These are phyloP conservation scores for Suillus brevipes DNA, from an alignment of 768 basidiomycete species.

Conservation along the genomic window DNA sequence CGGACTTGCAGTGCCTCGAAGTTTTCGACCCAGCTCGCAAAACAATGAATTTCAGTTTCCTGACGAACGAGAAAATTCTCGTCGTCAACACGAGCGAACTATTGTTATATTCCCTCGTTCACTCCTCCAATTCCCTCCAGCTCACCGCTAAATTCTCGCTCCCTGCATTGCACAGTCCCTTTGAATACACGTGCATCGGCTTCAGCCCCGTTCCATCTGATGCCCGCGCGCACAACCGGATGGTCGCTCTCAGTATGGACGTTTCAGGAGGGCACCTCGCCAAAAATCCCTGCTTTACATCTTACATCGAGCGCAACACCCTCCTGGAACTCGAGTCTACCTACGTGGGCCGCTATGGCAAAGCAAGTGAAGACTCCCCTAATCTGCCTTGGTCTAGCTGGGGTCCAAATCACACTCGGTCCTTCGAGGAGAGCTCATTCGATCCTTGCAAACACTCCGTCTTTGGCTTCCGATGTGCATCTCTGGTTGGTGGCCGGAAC, in stretches of 20 bases:
- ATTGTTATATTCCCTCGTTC: no score
- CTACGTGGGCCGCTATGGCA: background rate
- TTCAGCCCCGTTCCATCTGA: no score
- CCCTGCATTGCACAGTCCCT: no score
- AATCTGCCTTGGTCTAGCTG: background rate
- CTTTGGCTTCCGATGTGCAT: background rate
- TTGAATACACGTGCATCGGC: no score
- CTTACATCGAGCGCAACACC: background rate
- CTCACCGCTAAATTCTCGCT: no score
- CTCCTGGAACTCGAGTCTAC: background rate
- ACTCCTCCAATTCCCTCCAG: no score
- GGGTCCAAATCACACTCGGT: background rate
- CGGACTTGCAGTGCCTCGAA: no score
- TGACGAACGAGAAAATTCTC: no score
- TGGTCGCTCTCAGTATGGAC: background rate
- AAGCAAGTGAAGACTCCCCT: background rate
- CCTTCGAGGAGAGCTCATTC: background rate
- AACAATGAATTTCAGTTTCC: no score
- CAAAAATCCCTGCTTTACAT: background rate
- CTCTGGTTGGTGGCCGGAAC: background rate
- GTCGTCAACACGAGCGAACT: no score
- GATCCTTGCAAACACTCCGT: background rate
- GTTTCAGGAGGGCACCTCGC: background rate
- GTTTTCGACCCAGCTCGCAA: no score
- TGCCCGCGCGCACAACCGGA: no score